Evolutionary conservation across 179 eudicot species (phyloP).

Genomic region (Actinidia chinensis): DNA sequence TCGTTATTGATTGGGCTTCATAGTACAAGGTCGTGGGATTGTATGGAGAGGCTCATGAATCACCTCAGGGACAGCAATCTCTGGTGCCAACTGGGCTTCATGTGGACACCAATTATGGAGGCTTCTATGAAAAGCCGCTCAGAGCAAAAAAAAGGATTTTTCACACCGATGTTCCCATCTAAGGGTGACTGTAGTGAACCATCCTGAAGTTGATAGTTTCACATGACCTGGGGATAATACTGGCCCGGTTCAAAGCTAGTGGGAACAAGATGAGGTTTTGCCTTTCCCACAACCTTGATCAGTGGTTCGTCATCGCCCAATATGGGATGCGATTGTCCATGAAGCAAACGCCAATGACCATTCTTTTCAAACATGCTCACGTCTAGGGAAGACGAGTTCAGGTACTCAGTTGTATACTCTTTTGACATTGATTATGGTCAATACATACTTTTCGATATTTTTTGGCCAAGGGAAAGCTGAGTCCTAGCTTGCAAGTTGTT

Average conservation of each 20-base stretch:
- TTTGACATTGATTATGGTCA: slow-evolving; percentile 86
- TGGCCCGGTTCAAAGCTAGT: slow-evolving; percentile 23
- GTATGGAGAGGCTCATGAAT: slow-evolving; percentile 63
- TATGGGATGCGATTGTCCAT: slow-evolving; percentile 69
- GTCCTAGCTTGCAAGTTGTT: slow-evolving; percentile 82
- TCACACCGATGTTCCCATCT: slow-evolving; percentile 71
- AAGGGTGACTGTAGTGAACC: slow-evolving; percentile 46
- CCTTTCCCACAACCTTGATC: slow-evolving; percentile 34
- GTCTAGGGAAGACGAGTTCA: slow-evolving; percentile 62
- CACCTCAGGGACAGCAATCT: slow-evolving; percentile 66
- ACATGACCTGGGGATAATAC: slow-evolving; percentile 16
- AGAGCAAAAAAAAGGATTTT: slow-evolving; percentile 51
- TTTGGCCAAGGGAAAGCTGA: slow-evolving; percentile 72
- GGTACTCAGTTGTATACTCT: slow-evolving; percentile 44
- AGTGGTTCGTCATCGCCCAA: slow-evolving; percentile 90
- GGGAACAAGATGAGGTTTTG: slow-evolving; percentile 28
- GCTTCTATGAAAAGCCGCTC: slow-evolving; percentile 48
- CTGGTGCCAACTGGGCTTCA: slow-evolving; percentile 52
- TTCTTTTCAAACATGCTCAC: slow-evolving; percentile 43
- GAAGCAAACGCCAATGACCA: slow-evolving; percentile 26
- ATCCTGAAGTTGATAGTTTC: slow-evolving; percentile 35
- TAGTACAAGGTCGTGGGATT: slow-evolving; percentile 72
- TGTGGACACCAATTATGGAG: slow-evolving; percentile 81
- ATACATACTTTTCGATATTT: slow-evolving; percentile 83
- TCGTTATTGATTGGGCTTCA: slow-evolving; percentile 58